phyloP scores from a whole-genome alignment of 163 green algal species.

The Chlorella variabilis region DNA sequence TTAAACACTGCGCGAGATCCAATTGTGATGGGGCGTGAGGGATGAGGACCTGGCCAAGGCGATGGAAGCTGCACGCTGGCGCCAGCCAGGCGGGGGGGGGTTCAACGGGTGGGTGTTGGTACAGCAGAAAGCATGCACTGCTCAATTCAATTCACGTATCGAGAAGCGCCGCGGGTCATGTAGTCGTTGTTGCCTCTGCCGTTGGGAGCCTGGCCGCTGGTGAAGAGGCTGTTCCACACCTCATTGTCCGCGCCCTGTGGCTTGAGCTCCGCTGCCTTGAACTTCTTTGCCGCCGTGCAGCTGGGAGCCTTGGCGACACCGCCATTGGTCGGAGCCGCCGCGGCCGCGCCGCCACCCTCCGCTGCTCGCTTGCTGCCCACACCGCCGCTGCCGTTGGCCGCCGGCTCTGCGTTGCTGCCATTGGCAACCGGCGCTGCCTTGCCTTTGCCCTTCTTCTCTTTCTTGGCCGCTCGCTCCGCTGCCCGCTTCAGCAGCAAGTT shows the following conservation, averaged over 20 bases:
- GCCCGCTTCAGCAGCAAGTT: constrained; percentile 54
- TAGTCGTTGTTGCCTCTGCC: constrained; percentile 20
- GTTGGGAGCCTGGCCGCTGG: constrained; percentile 1
- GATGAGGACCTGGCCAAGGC: too few species aligned
- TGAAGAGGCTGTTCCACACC: constrained; percentile 91
- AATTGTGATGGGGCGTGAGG: too few species aligned
- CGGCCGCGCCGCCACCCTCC: not conserved
- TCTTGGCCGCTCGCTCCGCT: constrained; percentile 50
- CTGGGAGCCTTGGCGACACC: not conserved
- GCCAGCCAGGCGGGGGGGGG: too few species aligned
- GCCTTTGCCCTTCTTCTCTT: constrained; percentile 67
- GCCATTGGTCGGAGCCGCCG: not conserved
- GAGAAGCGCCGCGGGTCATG: constrained; percentile 22
- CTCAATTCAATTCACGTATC: too few species aligned
- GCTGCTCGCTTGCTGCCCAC: not conserved
- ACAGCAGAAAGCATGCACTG: too few species aligned
- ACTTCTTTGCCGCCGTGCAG: constrained; percentile 59
- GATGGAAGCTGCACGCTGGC: too few species aligned
- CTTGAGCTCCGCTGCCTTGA: constrained; percentile 63
- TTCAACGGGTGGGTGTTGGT: too few species aligned
- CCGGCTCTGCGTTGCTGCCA: constrained; percentile 18
- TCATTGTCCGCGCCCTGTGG: constrained; percentile 67
- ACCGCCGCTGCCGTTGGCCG: not conserved
- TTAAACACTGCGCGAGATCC: too few species aligned
- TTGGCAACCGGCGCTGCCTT: constrained; percentile 42